A percentile compares a stretch with the other conserved stretches of the same genome.
phyloP scores from a whole-genome alignment of 2,329 filamentous ascomycete species.

The Aspergillus fischeri region DNA sequence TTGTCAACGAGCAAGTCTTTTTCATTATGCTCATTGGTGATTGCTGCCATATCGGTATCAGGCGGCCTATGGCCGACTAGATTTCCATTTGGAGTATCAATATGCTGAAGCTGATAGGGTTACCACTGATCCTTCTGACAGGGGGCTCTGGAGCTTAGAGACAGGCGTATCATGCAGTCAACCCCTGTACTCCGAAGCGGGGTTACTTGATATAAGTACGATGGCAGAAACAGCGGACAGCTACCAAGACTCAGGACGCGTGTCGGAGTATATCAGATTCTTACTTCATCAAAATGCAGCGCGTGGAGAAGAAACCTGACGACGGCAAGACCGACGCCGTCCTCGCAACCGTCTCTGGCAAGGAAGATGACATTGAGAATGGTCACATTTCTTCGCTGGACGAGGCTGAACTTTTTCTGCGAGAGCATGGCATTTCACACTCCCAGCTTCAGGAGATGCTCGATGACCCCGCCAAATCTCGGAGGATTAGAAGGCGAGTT shows the following conservation, averaged over 20 bases:
- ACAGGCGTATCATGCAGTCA: neutral
- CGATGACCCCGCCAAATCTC: constrained; percentile 35
- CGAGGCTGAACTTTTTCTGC: constrained; percentile 47
- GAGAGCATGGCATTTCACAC: constrained; percentile 44
- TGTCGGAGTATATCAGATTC: neutral
- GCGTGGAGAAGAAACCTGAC: neutral
- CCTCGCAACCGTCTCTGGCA: neutral
- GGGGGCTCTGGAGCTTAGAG: neutral
- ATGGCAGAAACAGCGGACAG: neutral
- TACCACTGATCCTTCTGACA: neutral
- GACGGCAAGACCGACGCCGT: neutral
- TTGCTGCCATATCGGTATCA: neutral
- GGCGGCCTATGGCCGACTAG: neutral
- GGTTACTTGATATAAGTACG: neutral
- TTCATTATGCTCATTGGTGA: neutral
- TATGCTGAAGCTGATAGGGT: neutral
- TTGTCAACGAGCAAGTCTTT: neutral
- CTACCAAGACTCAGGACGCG: neutral
- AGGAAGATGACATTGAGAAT: constrained; percentile 14
- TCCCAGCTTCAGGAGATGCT: constrained; percentile 44
- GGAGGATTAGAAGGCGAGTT: constrained; percentile 41
- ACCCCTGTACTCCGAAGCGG: neutral
- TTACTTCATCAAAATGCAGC: neutral
- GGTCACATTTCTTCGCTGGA: constrained; percentile 39
- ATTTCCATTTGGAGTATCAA: neutral